Base-by-base conservation (phyloP, 2,329 filamentous ascomycete species). In the Gliomastix tumulicola region DNA sequence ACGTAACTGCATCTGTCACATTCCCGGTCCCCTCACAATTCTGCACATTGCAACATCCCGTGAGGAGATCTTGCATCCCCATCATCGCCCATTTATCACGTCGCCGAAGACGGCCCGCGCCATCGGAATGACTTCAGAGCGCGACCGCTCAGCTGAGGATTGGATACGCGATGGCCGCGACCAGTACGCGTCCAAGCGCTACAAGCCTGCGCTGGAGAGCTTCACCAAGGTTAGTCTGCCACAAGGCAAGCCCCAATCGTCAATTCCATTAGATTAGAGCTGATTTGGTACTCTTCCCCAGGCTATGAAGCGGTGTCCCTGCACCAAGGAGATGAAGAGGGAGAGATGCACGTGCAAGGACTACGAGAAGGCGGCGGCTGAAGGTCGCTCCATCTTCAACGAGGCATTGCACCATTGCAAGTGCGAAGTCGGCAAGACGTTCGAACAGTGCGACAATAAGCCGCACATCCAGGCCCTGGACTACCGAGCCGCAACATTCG, bases 351-450 rank as follows among this genome's bases (percentile, higher is more conserved):
- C 41, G 6, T 66, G 63, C 45, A 66, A 66, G 41, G 46, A 63
- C 38, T 65, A 57, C 30, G 55, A 62, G 30, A 48, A 50, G 18
- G 49, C 59, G 10, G 58, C 53, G 4, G 37, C 35, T 2, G 47
- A 56, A 21, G 49, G 50, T 21, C 56, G 53, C 10, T 60, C 57
- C n/a, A 58, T 66, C 18, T 65, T 64, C 42, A 48, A 59, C 4
- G 63, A 66, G 44, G 62, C 60, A 32, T 63, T 63, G 54, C 56
- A 60, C 36, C 57, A 50, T 9, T 66, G 63, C 44, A 46, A 39
- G 5, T 66, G 63, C 38, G 36, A 41, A 4, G 57, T 59, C 6
- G 54, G 57, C 11, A 58, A 50, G 30, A 58, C 43, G 3, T 66
- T 63, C 40, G 56, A 53, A 36, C 62, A 63, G 38, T 67, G 64